Conservation (phyloP, 2,329 filamentous ascomycete species). For the Fusarium dlaminii region DNA sequence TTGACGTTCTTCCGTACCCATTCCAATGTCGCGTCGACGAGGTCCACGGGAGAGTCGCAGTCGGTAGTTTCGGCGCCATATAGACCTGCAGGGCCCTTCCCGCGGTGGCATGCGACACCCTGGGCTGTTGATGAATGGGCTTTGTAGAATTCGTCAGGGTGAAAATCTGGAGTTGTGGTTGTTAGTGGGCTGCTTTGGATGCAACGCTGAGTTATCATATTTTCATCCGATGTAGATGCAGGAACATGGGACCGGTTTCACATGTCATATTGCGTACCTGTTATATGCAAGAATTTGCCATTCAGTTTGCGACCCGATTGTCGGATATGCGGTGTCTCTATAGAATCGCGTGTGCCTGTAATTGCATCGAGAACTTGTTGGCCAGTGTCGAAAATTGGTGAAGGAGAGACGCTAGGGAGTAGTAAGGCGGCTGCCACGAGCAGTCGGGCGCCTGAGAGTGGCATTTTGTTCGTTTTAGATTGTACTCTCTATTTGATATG, state of each 20-base stretch:
- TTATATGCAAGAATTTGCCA: constrained; percentile 88
- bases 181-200: constrained; percentile 20
- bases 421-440: constrained; percentile 43
- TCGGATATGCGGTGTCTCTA: constrained; percentile 23
- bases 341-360: constrained; percentile 17
- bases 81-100: constrained; percentile 77
- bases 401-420: constrained; percentile 32
- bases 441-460: constrained; percentile 42
- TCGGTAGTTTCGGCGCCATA: constrained; percentile 88
- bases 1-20: constrained; percentile 85
- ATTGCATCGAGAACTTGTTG: constrained; percentile 31
- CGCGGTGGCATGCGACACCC: constrained; percentile 80
- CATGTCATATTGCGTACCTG: constrained; percentile 65
- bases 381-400: constrained; percentile 34
- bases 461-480: constrained; percentile 26
- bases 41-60: constrained; percentile 83
- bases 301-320: constrained; percentile 60
- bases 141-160: constrained; percentile 90
- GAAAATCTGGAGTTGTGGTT: constrained; percentile 73
- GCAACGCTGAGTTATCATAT: background rate
- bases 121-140: constrained; percentile 75
- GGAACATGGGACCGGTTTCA: constrained; percentile 3
- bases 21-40: constrained; percentile 88
- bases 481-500: background rate
- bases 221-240: constrained; percentile 19